Evolutionary conservation across 2,329 filamentous ascomycete genomes (phyloP).

Genomic region (Arthroderma sp.): DNA sequence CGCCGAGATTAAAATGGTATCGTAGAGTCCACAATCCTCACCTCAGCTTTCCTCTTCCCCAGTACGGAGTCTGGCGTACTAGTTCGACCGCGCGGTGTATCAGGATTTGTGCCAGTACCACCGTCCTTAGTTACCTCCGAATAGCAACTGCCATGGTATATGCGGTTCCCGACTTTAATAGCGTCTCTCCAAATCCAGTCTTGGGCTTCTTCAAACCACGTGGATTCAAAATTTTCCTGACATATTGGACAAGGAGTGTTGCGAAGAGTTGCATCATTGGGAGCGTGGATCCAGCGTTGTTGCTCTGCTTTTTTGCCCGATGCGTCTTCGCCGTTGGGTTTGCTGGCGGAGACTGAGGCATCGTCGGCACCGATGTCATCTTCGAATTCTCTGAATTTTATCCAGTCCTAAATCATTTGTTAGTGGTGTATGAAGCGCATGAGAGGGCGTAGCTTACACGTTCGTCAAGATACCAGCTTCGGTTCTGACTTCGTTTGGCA

Average conservation of each 20-base stretch:
- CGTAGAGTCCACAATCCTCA: constrained; percentile 20
- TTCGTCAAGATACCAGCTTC: constrained; percentile 91
- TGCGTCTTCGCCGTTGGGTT: constrained; percentile 29
- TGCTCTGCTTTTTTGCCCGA: constrained; percentile 45
- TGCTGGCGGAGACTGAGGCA: constrained; percentile 29
- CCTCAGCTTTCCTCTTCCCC: constrained; percentile 66
- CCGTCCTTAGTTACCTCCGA: constrained; percentile 63
- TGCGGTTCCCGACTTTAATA: constrained; percentile 59
- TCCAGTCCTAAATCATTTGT: constrained; percentile 58
- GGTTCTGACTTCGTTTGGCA: constrained; percentile 73
- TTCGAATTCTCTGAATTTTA: constrained; percentile 67
- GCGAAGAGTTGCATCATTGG: constrained; percentile 60
- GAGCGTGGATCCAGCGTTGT: constrained; percentile 67
- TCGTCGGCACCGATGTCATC: constrained; percentile 46
- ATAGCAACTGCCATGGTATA: constrained; percentile 85
- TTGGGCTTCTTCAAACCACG: constrained; percentile 83
- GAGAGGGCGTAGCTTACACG: constrained; percentile 43
- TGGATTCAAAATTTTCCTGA: constrained; percentile 85
- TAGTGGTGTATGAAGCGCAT: neutral
- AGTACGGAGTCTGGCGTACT: constrained; percentile 52
- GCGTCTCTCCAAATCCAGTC: constrained; percentile 97
- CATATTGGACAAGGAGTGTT: constrained; percentile 84
- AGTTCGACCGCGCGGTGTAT: constrained; percentile 24
- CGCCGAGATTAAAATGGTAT: neutral
- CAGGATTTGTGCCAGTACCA: constrained; percentile 19